Evolutionary conservation across 768 basidiomycete genomes (phyloP).

Genomic region (Suillus lakei): DNA sequence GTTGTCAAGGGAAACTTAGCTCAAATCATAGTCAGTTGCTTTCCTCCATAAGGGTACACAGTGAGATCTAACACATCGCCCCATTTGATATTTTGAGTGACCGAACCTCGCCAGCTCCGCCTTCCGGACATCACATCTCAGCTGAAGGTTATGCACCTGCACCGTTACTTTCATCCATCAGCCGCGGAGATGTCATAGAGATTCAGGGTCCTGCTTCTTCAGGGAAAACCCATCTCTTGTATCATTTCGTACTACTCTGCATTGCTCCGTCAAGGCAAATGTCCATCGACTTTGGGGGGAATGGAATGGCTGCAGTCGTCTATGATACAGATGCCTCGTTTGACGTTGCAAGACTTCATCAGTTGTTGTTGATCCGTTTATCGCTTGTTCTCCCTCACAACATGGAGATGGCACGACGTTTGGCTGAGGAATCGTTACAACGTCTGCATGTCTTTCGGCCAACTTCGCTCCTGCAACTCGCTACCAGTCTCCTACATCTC

Average conservation of each 20-base stretch:
- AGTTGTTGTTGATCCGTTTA: constrained; percentile 56
- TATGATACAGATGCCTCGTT: constrained; percentile 76
- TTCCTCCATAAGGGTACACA: constrained; percentile 42
- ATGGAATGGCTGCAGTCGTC: constrained; percentile 67
- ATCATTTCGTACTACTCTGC: constrained; percentile 63
- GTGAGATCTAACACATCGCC: constrained; percentile 32
- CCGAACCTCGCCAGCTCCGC: constrained; percentile 27
- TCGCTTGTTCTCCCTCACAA: constrained; percentile 32
- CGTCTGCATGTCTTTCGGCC: constrained; percentile 74
- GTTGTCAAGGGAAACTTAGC: constrained; percentile 6
- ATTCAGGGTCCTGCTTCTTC: constrained; percentile 76
- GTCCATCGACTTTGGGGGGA: constrained; percentile 51
- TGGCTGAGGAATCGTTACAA: constrained; percentile 47
- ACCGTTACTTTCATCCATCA: constrained; percentile 34
- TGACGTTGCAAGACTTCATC: constrained; percentile 55
- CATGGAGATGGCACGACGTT: constrained; percentile 22
- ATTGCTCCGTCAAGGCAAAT: constrained; percentile 49
- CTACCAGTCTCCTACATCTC: constrained; percentile 64
- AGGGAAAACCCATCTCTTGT: constrained; percentile 82
- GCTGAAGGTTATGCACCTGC: constrained; percentile 33
- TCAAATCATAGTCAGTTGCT: constrained; percentile 46
- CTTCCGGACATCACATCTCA: constrained; percentile 34
- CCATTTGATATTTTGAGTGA: constrained; percentile 7
- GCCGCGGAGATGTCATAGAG: constrained; percentile 70
- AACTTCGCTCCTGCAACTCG: constrained; percentile 68